Evolutionary conservation across 148 eudicot genomes (phyloP).

Genomic region (Arbutus unedo): DNA sequence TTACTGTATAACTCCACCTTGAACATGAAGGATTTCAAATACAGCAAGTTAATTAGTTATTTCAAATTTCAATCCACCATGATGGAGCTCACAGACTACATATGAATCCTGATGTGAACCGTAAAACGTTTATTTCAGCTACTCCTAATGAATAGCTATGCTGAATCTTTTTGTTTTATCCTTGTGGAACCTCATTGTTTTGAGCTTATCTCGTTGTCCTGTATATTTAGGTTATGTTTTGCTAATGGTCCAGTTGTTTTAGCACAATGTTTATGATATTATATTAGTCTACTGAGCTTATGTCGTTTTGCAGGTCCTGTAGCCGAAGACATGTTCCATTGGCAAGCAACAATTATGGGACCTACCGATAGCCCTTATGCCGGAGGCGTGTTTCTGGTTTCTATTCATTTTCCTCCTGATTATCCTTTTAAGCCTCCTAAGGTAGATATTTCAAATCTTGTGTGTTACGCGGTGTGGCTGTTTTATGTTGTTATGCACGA

Average conservation of each 20-base stretch:
- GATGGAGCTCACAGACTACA: background rate
- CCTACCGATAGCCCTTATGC: constrained; percentile 41
- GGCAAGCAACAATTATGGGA: constrained; percentile 44
- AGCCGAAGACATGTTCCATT: constrained; percentile 41
- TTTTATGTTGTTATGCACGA: no score
- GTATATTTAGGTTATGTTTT: background rate
- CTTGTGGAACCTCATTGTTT: background rate
- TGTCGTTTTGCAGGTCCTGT: constrained; percentile 32
- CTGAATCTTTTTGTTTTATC: background rate
- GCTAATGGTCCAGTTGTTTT: background rate
- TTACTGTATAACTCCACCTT: background rate
- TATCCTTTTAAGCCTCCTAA: constrained; percentile 46
- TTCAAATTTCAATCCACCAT: background rate
- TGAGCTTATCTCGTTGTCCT: background rate
- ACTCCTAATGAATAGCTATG: background rate
- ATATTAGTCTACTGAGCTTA: background rate
- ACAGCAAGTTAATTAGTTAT: background rate
- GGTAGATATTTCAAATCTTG: constrained; percentile 16
- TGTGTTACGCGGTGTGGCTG: background rate
- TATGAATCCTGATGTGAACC: background rate
- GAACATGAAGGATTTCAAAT: background rate
- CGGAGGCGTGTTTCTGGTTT: constrained; percentile 40
- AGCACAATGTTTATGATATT: background rate
- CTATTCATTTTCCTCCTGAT: constrained; percentile 41
- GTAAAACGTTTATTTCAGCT: no score